Evolutionary conservation across 2,329 filamentous ascomycete species (phyloP).

Genomic region (Exophiala lecanii-corni): DNA sequence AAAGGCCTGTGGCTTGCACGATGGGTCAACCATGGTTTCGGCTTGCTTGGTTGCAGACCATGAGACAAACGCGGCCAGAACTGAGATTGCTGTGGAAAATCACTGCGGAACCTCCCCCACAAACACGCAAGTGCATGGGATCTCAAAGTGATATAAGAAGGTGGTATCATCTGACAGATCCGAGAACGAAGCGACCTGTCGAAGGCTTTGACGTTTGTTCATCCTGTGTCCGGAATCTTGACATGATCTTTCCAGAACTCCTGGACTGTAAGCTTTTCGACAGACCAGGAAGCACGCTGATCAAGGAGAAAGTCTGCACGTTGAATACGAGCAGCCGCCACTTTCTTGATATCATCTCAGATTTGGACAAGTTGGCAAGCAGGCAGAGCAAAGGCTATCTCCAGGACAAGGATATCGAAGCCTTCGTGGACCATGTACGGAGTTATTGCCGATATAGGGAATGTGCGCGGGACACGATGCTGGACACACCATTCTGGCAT

Average conservation of each 20-base stretch:
- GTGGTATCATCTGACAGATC: slow-evolving; percentile 74
- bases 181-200: slow-evolving; percentile 58
- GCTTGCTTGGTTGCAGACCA: slow-evolving; percentile 75
- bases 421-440: slow-evolving; percentile 61
- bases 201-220: slow-evolving; percentile 71
- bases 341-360: slow-evolving; percentile 54
- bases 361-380: slow-evolving; percentile 51
- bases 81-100: slow-evolving; percentile 66
- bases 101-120: slow-evolving; percentile 54
- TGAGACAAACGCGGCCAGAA: slow-evolving; percentile 64
- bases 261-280: slow-evolving; percentile 30
- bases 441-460: slow-evolving; percentile 56
- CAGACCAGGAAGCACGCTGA: slow-evolving; percentile 32
- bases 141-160: slow-evolving; percentile 51
- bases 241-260: slow-evolving; percentile 68
- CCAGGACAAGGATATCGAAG: slow-evolving; percentile 49
- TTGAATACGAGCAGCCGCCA: slow-evolving; percentile 60
- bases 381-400: slow-evolving; percentile 34
- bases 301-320: slow-evolving; percentile 58
- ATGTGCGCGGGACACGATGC: slow-evolving; percentile 61
- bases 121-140: slow-evolving; percentile 56
- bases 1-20: slow-evolving; percentile 64
- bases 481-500: slow-evolving; percentile 67
- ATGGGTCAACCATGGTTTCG: slow-evolving; percentile 80
- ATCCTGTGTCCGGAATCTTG: slow-evolving; percentile 67